phyloP scores from a whole-genome alignment of 1,139 yeast species.

The Debaryomyces coudertii region DNA sequence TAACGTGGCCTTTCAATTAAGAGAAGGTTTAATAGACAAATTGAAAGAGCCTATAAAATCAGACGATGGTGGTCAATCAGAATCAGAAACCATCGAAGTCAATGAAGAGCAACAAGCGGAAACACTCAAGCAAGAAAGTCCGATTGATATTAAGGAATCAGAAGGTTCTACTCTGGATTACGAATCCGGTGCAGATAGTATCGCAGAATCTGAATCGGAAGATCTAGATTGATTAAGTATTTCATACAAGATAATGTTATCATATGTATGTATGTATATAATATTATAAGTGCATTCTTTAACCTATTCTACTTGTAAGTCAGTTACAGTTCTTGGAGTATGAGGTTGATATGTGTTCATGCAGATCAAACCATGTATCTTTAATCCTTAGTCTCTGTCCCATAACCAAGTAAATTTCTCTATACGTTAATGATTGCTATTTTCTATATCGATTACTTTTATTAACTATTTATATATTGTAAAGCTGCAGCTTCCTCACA shows the following conservation, averaged over 20 bases:
- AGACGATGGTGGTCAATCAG: neutral
- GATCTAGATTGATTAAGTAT: slow-evolving; percentile 1
- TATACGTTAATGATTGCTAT: too few relatives aligned
- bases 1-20: slow-evolving; percentile 73
- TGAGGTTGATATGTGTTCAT: neutral
- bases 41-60: slow-evolving; percentile 10
- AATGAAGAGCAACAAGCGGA: neutral
- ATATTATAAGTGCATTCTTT: neutral
- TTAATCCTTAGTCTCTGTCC: too few relatives aligned
- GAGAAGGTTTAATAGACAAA: slow-evolving; percentile 48
- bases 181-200: slow-evolving; percentile 2
- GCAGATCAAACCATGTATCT: too few relatives aligned
- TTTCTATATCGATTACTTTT: too few relatives aligned
- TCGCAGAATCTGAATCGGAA: slow-evolving; percentile 1
- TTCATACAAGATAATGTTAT: neutral
- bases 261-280: neutral
- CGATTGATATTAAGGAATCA: slow-evolving; percentile 1
- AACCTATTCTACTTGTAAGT: neutral
- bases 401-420: too few relatives aligned
- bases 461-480: too few relatives aligned
- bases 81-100: neutral
- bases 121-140: neutral
- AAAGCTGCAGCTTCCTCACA: too few relatives aligned
- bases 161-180: slow-evolving; percentile 4
- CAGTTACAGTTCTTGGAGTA: neutral